phyloP scores from a whole-genome alignment of 2,329 filamentous ascomycete species.

The Aureobasidium zeae region DNA sequence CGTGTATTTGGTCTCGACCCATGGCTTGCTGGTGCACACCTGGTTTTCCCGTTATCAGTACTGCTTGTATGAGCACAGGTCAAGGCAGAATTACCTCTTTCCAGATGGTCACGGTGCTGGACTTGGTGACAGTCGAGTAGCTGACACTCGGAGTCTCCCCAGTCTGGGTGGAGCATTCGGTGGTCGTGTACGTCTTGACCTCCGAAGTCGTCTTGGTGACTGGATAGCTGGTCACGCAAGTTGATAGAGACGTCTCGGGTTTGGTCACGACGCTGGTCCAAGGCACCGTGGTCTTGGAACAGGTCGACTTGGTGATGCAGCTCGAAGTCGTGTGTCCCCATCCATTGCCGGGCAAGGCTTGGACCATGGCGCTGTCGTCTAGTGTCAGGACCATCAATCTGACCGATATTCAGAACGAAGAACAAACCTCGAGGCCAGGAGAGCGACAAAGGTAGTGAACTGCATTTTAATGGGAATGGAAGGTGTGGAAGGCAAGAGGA shows the following conservation, averaged over 20 bases:
- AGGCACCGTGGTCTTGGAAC: background rate
- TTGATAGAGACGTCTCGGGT: conserved; percentile 4
- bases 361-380: conserved; percentile 1
- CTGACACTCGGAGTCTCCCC: background rate
- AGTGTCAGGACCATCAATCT: too few relatives aligned
- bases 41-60: background rate
- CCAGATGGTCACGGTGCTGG: background rate
- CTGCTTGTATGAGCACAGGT: too few relatives aligned
- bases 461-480: background rate
- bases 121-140: background rate
- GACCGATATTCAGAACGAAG: too few relatives aligned
- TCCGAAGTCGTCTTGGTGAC: background rate
- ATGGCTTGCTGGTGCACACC: conserved; percentile 2
- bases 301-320: conserved; percentile 14
- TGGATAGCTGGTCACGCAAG: conserved; percentile 10
- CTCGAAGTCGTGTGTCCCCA: background rate
- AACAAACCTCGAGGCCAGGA: conserved; percentile 10
- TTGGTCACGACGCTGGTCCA: conserved; percentile 1
- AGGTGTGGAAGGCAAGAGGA: background rate
- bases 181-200: background rate
- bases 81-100: background rate
- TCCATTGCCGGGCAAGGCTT: conserved; percentile 7
- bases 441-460: background rate
- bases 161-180: background rate
- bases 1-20: background rate